phyloP scores from a whole-genome alignment of 164 flowering plant genomes.

The Macadamia integrifolia region DNA sequence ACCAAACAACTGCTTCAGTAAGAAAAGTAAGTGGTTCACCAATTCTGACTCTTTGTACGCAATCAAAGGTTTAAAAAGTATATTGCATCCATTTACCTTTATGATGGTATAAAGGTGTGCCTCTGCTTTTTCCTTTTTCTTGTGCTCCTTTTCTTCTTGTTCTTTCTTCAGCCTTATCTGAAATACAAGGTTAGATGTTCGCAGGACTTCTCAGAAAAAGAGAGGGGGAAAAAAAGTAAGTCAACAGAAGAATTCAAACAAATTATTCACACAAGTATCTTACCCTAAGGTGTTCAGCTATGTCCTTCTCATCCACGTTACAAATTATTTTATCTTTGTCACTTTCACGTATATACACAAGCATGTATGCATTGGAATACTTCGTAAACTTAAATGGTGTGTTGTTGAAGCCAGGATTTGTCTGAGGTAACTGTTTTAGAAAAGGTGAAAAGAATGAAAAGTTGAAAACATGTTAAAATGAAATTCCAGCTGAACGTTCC shows the following conservation, averaged over 20 bases:
- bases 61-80: not conserved
- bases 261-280: not conserved
- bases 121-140: constrained; percentile 57
- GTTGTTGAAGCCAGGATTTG: constrained; percentile 50
- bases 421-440: constrained; percentile 37
- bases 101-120: constrained; percentile 63
- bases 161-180: constrained; percentile 47
- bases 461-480: not conserved
- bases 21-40: not conserved
- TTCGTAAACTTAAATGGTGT: constrained; percentile 50
- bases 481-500: not conserved
- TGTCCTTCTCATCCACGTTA: constrained; percentile 52
- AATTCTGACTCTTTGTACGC: not conserved
- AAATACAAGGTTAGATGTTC: constrained; percentile 1
- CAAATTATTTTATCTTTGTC: constrained; percentile 60
- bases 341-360: constrained; percentile 55
- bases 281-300: constrained; percentile 51
- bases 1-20: not conserved
- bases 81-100: constrained; percentile 32
- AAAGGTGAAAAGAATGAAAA: not conserved
- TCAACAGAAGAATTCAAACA: not conserved
- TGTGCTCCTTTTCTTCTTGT: constrained; percentile 46
- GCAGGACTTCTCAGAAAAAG: not conserved
- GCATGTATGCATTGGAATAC: constrained; percentile 62
- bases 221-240: not conserved